phyloP scores from a whole-genome alignment of 495 filamentous ascomycete species.

The Entonaema liquescens region DNA sequence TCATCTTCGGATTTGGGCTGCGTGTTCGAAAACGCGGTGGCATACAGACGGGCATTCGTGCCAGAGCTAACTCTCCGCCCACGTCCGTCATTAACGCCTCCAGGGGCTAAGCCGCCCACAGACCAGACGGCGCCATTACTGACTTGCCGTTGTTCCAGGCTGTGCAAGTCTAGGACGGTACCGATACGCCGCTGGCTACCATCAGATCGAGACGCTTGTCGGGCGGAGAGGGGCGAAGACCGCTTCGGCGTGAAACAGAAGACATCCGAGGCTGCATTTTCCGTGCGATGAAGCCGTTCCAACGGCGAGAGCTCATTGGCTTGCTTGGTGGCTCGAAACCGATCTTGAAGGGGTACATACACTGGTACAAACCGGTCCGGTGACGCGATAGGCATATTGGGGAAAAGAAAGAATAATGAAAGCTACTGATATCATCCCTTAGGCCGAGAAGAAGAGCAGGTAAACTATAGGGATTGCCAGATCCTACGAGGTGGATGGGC shows the following conservation, averaged over 20 bases:
- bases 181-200: constrained; percentile 46
- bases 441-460: constrained; percentile 31
- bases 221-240: constrained; percentile 47
- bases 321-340: constrained; percentile 71
- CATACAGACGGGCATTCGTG: constrained; percentile 78
- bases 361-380: constrained; percentile 77
- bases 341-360: constrained; percentile 59
- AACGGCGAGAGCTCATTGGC: constrained; percentile 64
- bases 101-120: constrained; percentile 72
- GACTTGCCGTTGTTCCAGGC: constrained; percentile 54
- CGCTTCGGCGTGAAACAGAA: constrained; percentile 64
- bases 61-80: constrained; percentile 71
- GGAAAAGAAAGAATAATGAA: constrained; percentile 44
- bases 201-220: constrained; percentile 44
- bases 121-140: constrained; percentile 82
- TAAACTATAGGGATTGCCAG: constrained; percentile 11
- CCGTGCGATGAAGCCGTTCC: constrained; percentile 69
- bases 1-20: constrained; percentile 55
- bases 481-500: neutral
- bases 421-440: constrained; percentile 40
- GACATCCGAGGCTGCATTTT: constrained; percentile 67
- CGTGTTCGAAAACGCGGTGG: constrained; percentile 67
- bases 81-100: constrained; percentile 67
- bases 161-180: constrained; percentile 49
- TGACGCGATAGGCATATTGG: constrained; percentile 45